phyloP scores from a whole-genome alignment of 345 rosid species.

The Camelina laxa region DNA sequence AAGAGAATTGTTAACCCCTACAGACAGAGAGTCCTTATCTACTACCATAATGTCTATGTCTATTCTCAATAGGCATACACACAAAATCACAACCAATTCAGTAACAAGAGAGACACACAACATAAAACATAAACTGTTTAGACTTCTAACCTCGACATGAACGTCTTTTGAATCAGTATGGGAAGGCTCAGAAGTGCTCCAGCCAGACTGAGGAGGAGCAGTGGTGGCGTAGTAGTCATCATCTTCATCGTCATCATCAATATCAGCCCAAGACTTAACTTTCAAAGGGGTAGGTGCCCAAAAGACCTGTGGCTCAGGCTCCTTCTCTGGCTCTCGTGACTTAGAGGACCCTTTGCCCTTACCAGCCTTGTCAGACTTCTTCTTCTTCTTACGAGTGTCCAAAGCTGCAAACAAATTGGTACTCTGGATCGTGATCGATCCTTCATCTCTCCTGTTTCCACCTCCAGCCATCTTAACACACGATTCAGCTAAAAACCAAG shows the following conservation, averaged over 20 bases:
- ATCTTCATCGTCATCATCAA: constrained; percentile 62
- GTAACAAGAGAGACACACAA: background rate
- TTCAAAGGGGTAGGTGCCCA: constrained; percentile 61
- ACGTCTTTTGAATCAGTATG: constrained; percentile 42
- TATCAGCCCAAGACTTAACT: constrained; percentile 64
- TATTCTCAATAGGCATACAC: background rate
- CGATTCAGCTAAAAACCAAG: constrained; percentile 23
- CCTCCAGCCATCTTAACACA: constrained; percentile 54
- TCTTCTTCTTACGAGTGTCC: constrained; percentile 62
- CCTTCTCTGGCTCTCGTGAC: constrained; percentile 44
- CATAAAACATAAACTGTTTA: background rate
- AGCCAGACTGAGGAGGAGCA: constrained; percentile 52
- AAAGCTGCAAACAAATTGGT: constrained; percentile 68
- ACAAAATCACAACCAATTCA: background rate
- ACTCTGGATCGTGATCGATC: constrained; percentile 56
- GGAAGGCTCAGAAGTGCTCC: constrained; percentile 45
- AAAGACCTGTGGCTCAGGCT: constrained; percentile 53
- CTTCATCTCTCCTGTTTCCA: constrained; percentile 59
- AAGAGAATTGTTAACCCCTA: background rate
- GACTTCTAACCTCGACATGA: constrained; percentile 46
- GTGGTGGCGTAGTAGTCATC: constrained; percentile 61
- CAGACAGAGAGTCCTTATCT: background rate
- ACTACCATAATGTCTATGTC: constrained; percentile 1
- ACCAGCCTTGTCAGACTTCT: constrained; percentile 55
- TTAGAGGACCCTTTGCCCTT: constrained; percentile 51